A percentile compares a stretch with the other conserved stretches of the same genome.
phyloP scores from a whole-genome alignment of 2,329 filamentous ascomycete species.

The Aspergillus sp. region DNA sequence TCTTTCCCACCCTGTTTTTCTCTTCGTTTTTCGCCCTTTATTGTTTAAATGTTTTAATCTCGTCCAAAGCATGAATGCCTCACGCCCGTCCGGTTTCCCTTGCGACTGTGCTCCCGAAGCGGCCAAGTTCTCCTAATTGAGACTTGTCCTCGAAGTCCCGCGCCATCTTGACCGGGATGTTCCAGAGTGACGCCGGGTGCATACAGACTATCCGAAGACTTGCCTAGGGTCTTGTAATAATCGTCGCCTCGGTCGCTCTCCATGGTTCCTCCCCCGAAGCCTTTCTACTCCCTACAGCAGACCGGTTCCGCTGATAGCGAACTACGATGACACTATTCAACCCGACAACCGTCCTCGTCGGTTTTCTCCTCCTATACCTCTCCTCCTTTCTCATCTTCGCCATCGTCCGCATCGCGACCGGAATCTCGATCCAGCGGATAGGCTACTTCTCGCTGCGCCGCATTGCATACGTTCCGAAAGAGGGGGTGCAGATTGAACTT shows the following conservation, averaged over 20 bases:
- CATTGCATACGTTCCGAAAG: conserved; percentile 82
- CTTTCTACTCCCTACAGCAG: conserved; percentile 21
- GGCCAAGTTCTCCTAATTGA: conserved; percentile 24
- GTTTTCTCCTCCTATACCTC: conserved; percentile 82
- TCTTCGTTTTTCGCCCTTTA: neutral
- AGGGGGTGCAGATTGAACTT: conserved; percentile 87
- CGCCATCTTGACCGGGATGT: conserved; percentile 7
- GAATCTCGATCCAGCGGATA: conserved; percentile 91
- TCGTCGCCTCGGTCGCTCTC: conserved; percentile 7
- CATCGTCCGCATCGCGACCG: conserved; percentile 85
- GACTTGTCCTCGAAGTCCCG: conserved; percentile 16
- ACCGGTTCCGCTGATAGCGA: conserved; percentile 36
- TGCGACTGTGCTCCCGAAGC: conserved; percentile 14
- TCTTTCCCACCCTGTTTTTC: neutral
- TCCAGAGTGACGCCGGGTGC: neutral
- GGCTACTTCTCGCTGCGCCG: conserved; percentile 90
- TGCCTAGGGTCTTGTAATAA: neutral
- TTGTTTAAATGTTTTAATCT: conserved; percentile 1
- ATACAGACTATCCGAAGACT: neutral
- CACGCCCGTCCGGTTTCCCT: conserved; percentile 11
- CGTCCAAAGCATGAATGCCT: conserved; percentile 20
- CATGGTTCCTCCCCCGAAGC: conserved; percentile 21
- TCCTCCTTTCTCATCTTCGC: conserved; percentile 92
- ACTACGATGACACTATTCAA: conserved; percentile 48
- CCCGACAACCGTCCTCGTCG: conserved; percentile 81